phyloP scores from a whole-genome alignment of 306 rosid species.

The Dryas drummondii region DNA sequence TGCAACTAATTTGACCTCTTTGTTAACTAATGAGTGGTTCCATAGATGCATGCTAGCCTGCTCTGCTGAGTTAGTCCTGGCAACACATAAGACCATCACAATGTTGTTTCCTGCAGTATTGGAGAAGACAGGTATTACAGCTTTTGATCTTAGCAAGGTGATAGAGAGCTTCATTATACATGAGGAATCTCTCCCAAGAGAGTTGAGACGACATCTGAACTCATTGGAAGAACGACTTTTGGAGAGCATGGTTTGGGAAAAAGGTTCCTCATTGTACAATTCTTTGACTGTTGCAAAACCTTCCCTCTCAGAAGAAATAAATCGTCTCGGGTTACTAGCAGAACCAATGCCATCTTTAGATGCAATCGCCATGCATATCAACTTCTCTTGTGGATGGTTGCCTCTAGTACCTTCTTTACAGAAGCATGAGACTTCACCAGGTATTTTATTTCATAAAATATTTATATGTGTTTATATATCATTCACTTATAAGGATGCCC shows the following conservation, averaged over 20 bases:
- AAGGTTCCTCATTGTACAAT: conserved; percentile 98
- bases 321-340: conserved; percentile 72
- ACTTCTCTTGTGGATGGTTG: conserved; percentile 75
- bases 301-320: conserved; percentile 74
- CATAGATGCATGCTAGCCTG: conserved; percentile 99
- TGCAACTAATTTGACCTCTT: conserved; percentile 82
- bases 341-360: conserved; percentile 99
- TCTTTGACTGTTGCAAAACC: conserved; percentile 92
- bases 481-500: neutral
- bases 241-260: conserved; percentile 99
- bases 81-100: conserved; percentile 94
- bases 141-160: conserved; percentile 99
- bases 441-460: conserved; percentile 37
- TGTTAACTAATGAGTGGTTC: conserved; percentile 95
- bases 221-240: conserved; percentile 96
- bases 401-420: conserved; percentile 67
- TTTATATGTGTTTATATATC: neutral
- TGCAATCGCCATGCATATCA: conserved; percentile 74
- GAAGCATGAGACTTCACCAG: conserved; percentile 67
- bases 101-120: conserved; percentile 98
- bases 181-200: conserved; percentile 98
- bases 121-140: conserved; percentile 97
- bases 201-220: conserved; percentile 89
- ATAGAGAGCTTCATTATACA: conserved; percentile 96
- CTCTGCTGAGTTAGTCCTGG: conserved; percentile 93